A percentile compares a stretch with the other conserved stretches of the same genome.
phyloP scores from a whole-genome alignment of 2,329 filamentous ascomycete genomes.

The Thielaviopsis euricoi region DNA sequence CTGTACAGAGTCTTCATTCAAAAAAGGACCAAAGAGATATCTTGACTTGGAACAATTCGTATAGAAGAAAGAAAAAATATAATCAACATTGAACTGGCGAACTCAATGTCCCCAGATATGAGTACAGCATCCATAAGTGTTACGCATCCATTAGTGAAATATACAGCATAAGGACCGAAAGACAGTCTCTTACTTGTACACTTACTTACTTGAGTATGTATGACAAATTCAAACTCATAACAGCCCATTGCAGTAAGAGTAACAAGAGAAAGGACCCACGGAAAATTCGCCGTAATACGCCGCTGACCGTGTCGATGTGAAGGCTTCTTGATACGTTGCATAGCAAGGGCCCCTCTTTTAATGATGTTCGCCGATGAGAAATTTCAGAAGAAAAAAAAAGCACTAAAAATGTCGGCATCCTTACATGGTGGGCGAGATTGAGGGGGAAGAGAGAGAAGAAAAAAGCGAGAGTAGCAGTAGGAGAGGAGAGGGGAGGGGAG shows the following conservation, averaged over 20 bases:
- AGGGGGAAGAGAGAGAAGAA: not conserved
- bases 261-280: not conserved
- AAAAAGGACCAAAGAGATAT: not conserved
- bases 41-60: too few relatives aligned
- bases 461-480: slow-evolving; percentile 9
- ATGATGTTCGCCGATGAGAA: not conserved
- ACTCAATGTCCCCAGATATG: too few relatives aligned
- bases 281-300: not conserved
- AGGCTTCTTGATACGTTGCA: not conserved
- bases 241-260: too few relatives aligned
- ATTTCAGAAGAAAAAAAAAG: not conserved
- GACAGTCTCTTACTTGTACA: too few relatives aligned
- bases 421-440: not conserved
- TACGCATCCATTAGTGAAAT: too few relatives aligned
- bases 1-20: not conserved
- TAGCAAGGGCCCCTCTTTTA: not conserved
- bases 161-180: too few relatives aligned
- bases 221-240: too few relatives aligned
- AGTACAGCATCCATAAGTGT: too few relatives aligned
- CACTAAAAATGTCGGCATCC: not conserved
- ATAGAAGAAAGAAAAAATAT: not conserved
- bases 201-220: too few relatives aligned
- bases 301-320: not conserved
- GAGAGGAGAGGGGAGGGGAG: too few relatives aligned
- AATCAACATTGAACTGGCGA: too few relatives aligned